phyloP scores from a whole-genome alignment of 176 grass and related monocot genomes.

The Aegilops longissima region DNA sequence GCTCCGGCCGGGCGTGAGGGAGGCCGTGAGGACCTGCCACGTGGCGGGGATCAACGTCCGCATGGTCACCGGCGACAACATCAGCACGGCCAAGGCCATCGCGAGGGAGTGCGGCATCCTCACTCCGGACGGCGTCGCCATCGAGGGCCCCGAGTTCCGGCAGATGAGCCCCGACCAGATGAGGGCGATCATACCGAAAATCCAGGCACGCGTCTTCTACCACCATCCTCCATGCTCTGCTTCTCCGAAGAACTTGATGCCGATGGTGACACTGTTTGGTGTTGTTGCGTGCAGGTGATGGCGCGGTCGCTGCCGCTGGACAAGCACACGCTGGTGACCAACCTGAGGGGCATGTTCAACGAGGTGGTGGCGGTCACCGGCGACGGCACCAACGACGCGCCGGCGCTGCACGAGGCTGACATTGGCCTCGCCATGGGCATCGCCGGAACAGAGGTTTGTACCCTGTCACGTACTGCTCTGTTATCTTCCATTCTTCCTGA shows the following conservation, averaged over 20 bases:
- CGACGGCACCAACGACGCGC: conserved; percentile 92
- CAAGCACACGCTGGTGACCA: conserved; percentile 89
- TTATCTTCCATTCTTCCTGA: neutral
- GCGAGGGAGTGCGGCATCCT: conserved; percentile 93
- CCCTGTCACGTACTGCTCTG: neutral
- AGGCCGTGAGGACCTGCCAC: conserved; percentile 73
- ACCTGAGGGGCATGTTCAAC: conserved; percentile 66
- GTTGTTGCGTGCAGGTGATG: conserved; percentile 63
- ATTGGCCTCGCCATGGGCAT: conserved; percentile 97
- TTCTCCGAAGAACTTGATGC: neutral
- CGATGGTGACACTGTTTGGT: neutral
- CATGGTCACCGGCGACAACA: conserved; percentile 98
- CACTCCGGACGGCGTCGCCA: conserved; percentile 74
- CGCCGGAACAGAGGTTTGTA: conserved; percentile 82
- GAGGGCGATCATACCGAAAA: conserved; percentile 83
- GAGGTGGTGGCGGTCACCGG: conserved; percentile 93
- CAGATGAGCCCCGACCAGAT: conserved; percentile 75
- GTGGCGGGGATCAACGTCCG: conserved; percentile 83
- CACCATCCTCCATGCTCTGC: neutral
- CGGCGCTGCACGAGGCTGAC: conserved; percentile 90
- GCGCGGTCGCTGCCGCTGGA: conserved; percentile 85
- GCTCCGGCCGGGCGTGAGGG: conserved; percentile 72
- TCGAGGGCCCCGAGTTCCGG: conserved; percentile 83
- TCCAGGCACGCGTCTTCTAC: conserved; percentile 44
- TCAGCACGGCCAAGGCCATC: conserved; percentile 91